Evolutionary conservation across 495 filamentous ascomycete genomes (phyloP), one percentile per base, ranked within the genome.

Genomic region (Neurospora tetrasperma): DNA sequence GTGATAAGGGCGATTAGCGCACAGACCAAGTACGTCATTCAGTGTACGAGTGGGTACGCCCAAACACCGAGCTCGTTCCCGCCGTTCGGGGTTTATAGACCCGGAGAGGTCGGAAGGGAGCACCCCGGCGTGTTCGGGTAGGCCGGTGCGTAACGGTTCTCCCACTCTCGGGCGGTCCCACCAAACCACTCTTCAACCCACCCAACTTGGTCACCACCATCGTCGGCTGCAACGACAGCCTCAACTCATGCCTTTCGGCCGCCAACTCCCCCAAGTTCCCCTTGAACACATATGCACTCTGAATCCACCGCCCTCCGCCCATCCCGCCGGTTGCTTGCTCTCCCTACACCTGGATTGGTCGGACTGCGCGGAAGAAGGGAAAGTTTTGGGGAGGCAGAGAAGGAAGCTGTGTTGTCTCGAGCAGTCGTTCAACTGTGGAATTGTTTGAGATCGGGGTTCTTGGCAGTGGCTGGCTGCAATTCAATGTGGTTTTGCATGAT

Each of bases 151-250:
- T 23, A 23, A 23, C 23, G 23, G 23, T 23, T 23, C 23, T 23
- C 23, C 1, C 23, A 23, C 27, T 31, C 27, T 31, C 27, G 27
- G 27, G 27, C 27, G 27, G 27, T 31, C 35, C 35, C 35, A 4
- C 3, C 35, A 38, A 38, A 38, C 35, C 35, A 38, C 35, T 38
- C 5, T 6, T 38, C 4, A 38, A 6, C 35, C 35, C 35, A 35
- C 35, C 35, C 35, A 35, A 35, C 35, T 35, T 35, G 3, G 35
- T 35, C 35, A 90, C 44, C 44, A 89, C 82, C 48, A 90, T 82
- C 35, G 85, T 87, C 42, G 87, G 82, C 78, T 90, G 85, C 69
- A 87, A 74, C 81, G 85, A 87, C 3, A 90, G 27, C 72, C 82
- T 86, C 72, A 90, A 73, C 48, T 82, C 86, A 75, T 88, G 85